Evolutionary conservation across 2,329 filamentous ascomycete species (phyloP), one percentile per base, ranked within the genome.

Genomic region (Claviceps maximensis): DNA sequence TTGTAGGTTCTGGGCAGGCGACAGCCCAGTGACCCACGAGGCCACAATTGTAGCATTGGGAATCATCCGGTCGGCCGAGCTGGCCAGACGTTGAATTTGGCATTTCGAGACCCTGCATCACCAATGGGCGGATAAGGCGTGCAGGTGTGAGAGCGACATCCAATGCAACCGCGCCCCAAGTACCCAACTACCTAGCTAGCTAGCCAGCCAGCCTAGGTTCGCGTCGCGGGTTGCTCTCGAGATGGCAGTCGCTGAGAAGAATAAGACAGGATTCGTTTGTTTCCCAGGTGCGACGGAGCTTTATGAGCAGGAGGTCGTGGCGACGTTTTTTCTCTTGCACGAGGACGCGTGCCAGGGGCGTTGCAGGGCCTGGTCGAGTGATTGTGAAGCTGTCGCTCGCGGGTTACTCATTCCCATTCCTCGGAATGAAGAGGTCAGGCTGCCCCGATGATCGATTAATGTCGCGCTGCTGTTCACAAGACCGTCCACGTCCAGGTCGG

Each of bases 1-100:
- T 66, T 25, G 72, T 74, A 23, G 73, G 70, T 55, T 77, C 72
- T 8, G 75, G 76, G 60, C 77, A 80, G 49, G 74, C 74, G 51
- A 78, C 65, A 13, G 74, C 67, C 68, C 75, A 79, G 60, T 80
- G 77, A 4, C 74, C 73, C 31, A 65, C 63, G 48, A 64, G 62
- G 51, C 75, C 75, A 58, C 77, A 80, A 59, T 78, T 79, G 62
- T 78, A 79, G 62, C 77, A 80, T 57, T 70, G 63, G 49, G 68
- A 60, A 54, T 70, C 67, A 47, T 69, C 65, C 29, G 66, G 55
- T 25, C 61, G 66, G 54, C 62, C 58, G 41, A 55, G 51, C 49
- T 65, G 60, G 54, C 60, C 60, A 52, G 62, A 55, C 49, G 59
- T 55, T 51, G 65, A 53, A 41, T 63, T 61, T 42, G 64, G 50